A percentile compares a stretch with the other conserved stretches of the same genome.
Conservation (phyloP, 108 stramenopile genomes). For the Discostella pseudostelligera region DNA sequence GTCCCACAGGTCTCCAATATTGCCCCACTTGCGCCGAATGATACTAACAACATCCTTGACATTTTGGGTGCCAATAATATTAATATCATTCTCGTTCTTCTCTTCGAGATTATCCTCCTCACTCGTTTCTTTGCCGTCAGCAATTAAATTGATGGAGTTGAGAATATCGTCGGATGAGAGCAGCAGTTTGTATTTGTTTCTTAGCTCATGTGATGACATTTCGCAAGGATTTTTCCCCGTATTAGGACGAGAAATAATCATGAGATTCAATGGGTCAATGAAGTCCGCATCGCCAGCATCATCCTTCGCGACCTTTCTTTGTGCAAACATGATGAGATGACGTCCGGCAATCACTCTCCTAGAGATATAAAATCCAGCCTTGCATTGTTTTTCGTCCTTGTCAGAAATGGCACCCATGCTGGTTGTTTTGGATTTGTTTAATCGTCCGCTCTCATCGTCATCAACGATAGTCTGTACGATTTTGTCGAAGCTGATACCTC, state of each 20-base stretch:
- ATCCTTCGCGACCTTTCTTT: slow-evolving; percentile 43
- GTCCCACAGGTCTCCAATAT: slow-evolving; percentile 42
- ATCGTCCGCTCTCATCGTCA: slow-evolving; percentile 4
- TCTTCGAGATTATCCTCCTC: neutral
- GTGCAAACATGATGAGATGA: slow-evolving; percentile 47
- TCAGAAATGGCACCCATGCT: slow-evolving; percentile 13
- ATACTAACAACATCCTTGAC: slow-evolving; percentile 13
- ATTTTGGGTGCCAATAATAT: too few relatives aligned
- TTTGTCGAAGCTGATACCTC: slow-evolving; percentile 49
- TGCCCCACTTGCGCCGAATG: slow-evolving; percentile 21
- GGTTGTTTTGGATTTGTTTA: slow-evolving; percentile 2
- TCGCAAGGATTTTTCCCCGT: slow-evolving; percentile 56
- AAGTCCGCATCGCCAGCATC: slow-evolving; percentile 18
- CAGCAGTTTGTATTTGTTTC: slow-evolving; percentile 40
- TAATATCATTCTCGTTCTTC: too few relatives aligned
- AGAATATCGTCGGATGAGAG: slow-evolving; percentile 20
- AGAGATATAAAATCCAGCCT: slow-evolving; percentile 52
- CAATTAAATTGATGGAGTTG: slow-evolving; percentile 1
- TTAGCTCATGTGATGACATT: slow-evolving; percentile 47
- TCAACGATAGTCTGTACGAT: slow-evolving; percentile 10
- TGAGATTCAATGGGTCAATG: slow-evolving; percentile 47
- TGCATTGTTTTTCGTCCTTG: slow-evolving; percentile 22
- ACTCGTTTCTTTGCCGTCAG: slow-evolving; percentile 22
- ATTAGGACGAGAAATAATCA: slow-evolving; percentile 61
- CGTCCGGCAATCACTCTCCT: slow-evolving; percentile 49